Conservation (phyloP, 371 early-diverging fungal genomes). For the Mortierella sp. region DNA sequence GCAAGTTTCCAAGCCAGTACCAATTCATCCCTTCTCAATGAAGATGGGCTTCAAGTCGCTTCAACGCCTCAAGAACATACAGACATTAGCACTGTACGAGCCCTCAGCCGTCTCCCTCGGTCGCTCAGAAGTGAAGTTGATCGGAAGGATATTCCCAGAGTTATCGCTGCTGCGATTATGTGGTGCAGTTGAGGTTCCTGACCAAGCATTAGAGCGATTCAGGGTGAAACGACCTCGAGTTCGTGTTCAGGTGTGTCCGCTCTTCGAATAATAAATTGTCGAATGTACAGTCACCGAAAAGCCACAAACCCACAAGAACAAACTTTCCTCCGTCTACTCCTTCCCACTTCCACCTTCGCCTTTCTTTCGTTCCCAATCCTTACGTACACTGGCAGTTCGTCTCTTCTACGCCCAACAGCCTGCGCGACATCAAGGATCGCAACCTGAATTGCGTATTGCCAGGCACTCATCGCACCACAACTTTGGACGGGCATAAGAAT, state of each 20-base stretch:
- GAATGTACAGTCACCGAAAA: too few relatives aligned
- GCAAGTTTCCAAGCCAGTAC: background rate
- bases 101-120: conserved; percentile 22
- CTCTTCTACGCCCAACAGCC: too few relatives aligned
- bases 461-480: too few relatives aligned
- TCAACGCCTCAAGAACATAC: conserved; percentile 13
- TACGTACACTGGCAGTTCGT: too few relatives aligned
- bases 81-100: conserved; percentile 35
- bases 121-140: conserved; percentile 26
- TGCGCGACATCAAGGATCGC: too few relatives aligned
- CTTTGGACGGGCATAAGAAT: too few relatives aligned
- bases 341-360: too few relatives aligned
- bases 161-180: conserved; percentile 22
- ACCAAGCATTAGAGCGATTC: conserved; percentile 6
- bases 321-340: too few relatives aligned
- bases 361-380: too few relatives aligned
- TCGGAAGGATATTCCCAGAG: conserved; percentile 23
- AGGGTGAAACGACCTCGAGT: conserved; percentile 9
- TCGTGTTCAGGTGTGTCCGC: conserved; percentile 29
- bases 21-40: conserved; percentile 37
- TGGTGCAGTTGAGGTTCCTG: conserved; percentile 28
- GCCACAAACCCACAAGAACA: too few relatives aligned
- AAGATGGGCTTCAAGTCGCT: conserved; percentile 36
- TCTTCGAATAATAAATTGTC: conserved; percentile 40
- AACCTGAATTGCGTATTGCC: too few relatives aligned